phyloP scores from a whole-genome alignment of 2,329 filamentous ascomycete genomes.

The Uncinocarpus reesii region DNA sequence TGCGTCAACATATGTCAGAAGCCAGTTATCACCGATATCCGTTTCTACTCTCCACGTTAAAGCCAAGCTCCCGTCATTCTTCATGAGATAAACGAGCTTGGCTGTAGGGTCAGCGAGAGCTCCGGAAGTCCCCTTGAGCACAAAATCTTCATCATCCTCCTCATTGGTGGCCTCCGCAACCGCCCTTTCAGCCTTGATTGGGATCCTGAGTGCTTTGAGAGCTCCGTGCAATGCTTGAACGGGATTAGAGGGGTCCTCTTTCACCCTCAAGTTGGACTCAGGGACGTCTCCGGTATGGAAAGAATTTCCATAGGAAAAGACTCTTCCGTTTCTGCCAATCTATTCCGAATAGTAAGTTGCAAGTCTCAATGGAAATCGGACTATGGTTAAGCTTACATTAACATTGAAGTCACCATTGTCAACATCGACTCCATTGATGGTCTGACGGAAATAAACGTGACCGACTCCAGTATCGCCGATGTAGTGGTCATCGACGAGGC shows the following conservation, averaged over 20 bases:
- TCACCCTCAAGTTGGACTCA: neutral
- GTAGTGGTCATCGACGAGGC: constrained; percentile 15
- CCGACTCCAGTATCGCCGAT: constrained; percentile 14
- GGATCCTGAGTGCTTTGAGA: constrained; percentile 11
- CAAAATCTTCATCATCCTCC: neutral
- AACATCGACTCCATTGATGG: constrained; percentile 12
- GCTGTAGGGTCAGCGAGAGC: constrained; percentile 13
- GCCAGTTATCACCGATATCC: constrained; percentile 17
- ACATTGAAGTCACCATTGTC: constrained; percentile 17
- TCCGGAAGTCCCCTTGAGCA: constrained; percentile 15
- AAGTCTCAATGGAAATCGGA: neutral
- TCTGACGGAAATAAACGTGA: constrained; percentile 16
- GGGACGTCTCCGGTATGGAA: constrained; percentile 14
- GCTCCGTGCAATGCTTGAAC: constrained; percentile 13
- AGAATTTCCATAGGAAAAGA: constrained; percentile 15
- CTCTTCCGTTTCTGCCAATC: constrained; percentile 12
- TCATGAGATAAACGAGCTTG: constrained; percentile 14
- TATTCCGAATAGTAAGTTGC: neutral
- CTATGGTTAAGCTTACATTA: constrained; percentile 10
- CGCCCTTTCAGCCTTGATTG: constrained; percentile 12
- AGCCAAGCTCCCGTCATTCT: constrained; percentile 13
- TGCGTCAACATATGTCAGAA: constrained; percentile 15
- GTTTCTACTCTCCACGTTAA: constrained; percentile 17
- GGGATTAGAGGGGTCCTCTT: constrained; percentile 11
- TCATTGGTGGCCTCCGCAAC: constrained; percentile 1